A percentile compares a stretch with the other conserved stretches of the same genome.
phyloP scores from a whole-genome alignment of 176 grass and related monocot species.

The Otatea glauca region DNA sequence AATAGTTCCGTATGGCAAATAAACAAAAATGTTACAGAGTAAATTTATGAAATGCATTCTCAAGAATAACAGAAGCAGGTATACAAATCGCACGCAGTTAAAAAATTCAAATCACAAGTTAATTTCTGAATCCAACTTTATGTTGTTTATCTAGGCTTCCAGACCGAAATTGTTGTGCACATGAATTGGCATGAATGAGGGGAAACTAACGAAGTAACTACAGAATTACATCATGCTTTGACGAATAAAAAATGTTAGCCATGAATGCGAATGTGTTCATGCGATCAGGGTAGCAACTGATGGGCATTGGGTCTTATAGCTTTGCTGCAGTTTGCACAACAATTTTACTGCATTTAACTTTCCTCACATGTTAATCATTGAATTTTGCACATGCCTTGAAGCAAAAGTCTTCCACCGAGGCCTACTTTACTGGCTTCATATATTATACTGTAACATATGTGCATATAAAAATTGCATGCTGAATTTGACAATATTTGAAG shows the following conservation, averaged over 20 bases:
- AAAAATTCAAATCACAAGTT: neutral
- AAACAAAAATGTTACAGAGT: neutral
- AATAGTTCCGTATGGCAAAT: neutral
- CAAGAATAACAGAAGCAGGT: neutral
- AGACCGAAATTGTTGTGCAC: neutral
- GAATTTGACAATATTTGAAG: neutral
- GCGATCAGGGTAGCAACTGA: neutral
- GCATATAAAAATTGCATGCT: neutral
- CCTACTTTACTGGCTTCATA: neutral
- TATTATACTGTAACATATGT: neutral
- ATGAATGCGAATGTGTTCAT: neutral
- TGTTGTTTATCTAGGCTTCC: neutral
- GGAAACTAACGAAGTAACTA: neutral
- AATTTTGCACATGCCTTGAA: neutral
- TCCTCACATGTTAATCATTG: neutral
- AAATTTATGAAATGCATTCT: neutral
- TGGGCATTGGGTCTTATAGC: neutral
- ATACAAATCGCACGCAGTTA: neutral
- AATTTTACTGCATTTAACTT: neutral
- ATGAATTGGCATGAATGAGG: neutral
- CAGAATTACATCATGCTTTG: neutral
- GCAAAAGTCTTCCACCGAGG: neutral
- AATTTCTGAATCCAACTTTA: neutral
- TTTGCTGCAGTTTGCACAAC: neutral
- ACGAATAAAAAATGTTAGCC: neutral